These are phyloP conservation scores for Avena sativa DNA, from an alignment of 176 grass and related monocot genomes.

Conservation along the genomic window DNA sequence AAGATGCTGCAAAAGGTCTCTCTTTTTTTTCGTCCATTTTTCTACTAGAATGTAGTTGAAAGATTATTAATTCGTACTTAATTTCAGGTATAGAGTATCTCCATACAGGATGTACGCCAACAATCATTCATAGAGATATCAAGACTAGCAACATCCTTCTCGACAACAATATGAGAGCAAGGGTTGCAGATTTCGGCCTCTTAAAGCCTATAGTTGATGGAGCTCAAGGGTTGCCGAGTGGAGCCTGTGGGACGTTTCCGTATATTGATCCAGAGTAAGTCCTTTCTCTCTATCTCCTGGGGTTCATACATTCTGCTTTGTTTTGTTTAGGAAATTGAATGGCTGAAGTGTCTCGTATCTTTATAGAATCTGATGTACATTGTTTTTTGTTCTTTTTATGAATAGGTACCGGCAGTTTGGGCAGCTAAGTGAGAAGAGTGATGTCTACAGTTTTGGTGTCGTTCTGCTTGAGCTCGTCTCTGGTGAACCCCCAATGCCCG, in stretches of 20 bases:
- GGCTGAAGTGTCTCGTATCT: neutral
- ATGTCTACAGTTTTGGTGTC: neutral
- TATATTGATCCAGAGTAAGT: slow-evolving; percentile 82
- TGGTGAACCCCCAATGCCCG: neutral
- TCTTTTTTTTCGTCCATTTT: neutral
- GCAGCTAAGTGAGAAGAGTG: neutral
- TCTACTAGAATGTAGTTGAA: neutral
- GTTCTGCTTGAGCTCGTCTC: neutral
- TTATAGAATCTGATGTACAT: neutral
- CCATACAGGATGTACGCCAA: slow-evolving; percentile 68
- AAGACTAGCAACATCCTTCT: slow-evolving; percentile 86
- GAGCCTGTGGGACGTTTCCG: slow-evolving; percentile 62
- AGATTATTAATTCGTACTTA: neutral
- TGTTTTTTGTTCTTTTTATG: neutral
- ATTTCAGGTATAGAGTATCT: slow-evolving; percentile 78
- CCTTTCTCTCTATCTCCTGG: neutral
- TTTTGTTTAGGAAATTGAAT: neutral
- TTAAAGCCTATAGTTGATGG: slow-evolving; percentile 55
- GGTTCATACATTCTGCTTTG: neutral
- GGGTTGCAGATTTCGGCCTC: slow-evolving; percentile 78
- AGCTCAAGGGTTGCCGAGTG: slow-evolving; percentile 48
- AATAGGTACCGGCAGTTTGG: neutral
- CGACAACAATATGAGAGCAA: slow-evolving; percentile 74
- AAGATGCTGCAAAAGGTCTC: slow-evolving; percentile 71
- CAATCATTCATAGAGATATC: slow-evolving; percentile 79